phyloP scores from a whole-genome alignment of 768 basidiomycete species.

The Kondoa malvinella region DNA sequence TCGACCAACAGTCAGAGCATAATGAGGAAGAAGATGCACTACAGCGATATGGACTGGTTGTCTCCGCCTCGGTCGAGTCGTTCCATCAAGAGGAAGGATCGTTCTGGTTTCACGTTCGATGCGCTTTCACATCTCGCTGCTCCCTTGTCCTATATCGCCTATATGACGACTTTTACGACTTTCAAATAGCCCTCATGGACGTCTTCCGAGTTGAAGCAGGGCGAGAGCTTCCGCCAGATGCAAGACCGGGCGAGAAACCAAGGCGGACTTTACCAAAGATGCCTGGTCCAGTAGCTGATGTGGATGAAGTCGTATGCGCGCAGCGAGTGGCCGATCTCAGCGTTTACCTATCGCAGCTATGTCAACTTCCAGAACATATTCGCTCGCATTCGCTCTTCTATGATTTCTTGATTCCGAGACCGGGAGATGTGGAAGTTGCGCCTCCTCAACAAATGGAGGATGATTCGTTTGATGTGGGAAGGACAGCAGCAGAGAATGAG shows the following conservation, averaged over 20 bases:
- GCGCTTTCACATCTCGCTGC: slow-evolving; percentile 46
- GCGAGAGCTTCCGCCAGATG: slow-evolving; percentile 36
- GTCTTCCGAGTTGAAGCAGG: slow-evolving; percentile 84
- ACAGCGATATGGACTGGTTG: slow-evolving; percentile 47
- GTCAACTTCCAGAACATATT: slow-evolving; percentile 61
- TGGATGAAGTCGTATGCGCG: slow-evolving; percentile 68
- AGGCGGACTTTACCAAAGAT: slow-evolving; percentile 80
- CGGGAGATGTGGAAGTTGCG: slow-evolving; percentile 39
- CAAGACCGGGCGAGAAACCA: slow-evolving; percentile 24
- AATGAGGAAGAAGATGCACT: slow-evolving; percentile 12
- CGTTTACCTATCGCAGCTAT: slow-evolving; percentile 66
- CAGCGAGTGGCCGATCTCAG: slow-evolving; percentile 67
- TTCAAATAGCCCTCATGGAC: slow-evolving; percentile 75
- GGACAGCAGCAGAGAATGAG: slow-evolving; percentile 24
- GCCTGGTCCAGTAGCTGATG: slow-evolving; percentile 78
- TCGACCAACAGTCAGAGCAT: not conserved
- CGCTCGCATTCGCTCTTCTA: slow-evolving; percentile 63
- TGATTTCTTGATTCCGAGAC: slow-evolving; percentile 62
- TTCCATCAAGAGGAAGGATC: slow-evolving; percentile 92
- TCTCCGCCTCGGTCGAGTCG: slow-evolving; percentile 77
- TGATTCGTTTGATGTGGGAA: not conserved
- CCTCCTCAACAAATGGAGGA: slow-evolving; percentile 8
- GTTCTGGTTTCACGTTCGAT: slow-evolving; percentile 94
- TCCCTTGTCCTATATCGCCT: slow-evolving; percentile 76
- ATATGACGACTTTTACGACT: slow-evolving; percentile 97